phyloP scores from a whole-genome alignment of 179 eudicot species.

The Corrigiola litoralis region DNA sequence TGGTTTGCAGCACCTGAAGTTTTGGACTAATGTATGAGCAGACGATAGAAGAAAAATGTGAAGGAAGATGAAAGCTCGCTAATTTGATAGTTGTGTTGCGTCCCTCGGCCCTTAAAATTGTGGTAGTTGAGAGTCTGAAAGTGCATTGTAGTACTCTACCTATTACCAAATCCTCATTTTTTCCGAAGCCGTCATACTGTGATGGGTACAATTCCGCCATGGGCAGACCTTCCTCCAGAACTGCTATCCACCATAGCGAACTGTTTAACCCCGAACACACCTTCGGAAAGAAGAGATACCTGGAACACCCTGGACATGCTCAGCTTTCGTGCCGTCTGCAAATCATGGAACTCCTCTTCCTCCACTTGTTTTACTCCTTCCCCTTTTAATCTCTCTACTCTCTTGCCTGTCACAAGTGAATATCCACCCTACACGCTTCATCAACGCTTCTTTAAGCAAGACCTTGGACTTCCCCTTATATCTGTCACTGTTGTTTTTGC shows the following conservation, averaged over 20 bases:
- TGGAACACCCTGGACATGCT: conserved; percentile 5
- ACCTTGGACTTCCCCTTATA: background rate
- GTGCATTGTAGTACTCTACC: too few species aligned
- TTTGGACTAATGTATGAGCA: too few species aligned
- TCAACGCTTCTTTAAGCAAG: background rate
- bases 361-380: background rate
- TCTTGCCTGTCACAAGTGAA: background rate
- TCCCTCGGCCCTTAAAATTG: too few species aligned
- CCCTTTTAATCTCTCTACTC: conserved; percentile 2
- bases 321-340: conserved; percentile 15
- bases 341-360: conserved; percentile 11
- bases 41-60: too few species aligned
- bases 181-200: too few species aligned
- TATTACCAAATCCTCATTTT: too few species aligned
- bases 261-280: background rate
- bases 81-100: too few species aligned
- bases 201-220: conserved; percentile 20
- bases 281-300: too few species aligned
- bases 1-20: too few species aligned
- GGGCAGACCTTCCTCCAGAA: conserved; percentile 20
- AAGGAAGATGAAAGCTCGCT: too few species aligned
- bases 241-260: conserved; percentile 4
- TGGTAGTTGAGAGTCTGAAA: too few species aligned
- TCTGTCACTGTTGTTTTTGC: background rate
- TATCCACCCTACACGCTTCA: background rate